A percentile compares a stretch with the other conserved stretches of the same genome.
These are phyloP conservation scores for Cenchrus fungigraminus DNA, from an alignment of 176 grass and related monocot species.

Conservation along the genomic window DNA sequence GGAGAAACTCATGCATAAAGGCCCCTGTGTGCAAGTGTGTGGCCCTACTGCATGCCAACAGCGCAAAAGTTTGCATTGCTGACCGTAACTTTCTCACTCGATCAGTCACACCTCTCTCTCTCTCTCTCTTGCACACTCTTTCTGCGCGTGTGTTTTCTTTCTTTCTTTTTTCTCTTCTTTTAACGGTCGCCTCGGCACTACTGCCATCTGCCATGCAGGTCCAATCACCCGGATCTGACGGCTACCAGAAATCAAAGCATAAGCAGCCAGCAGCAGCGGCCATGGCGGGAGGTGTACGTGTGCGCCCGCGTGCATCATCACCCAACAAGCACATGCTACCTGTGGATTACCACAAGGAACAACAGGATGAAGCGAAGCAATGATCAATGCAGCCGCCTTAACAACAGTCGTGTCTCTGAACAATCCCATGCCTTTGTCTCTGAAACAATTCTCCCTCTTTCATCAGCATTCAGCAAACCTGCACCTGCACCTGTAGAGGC, in stretches of 20 bases:
- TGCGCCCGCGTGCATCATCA: conserved; percentile 25
- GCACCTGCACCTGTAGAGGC: not conserved
- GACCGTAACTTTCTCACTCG: not conserved
- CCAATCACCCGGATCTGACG: conserved; percentile 51
- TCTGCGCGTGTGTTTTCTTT: not conserved
- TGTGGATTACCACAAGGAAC: conserved; percentile 9
- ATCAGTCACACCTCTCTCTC: no score
- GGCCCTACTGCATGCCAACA: conserved; percentile 9
- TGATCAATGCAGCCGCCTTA: conserved; percentile 20
- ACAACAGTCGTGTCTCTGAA: not conserved
- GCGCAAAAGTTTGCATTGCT: not conserved
- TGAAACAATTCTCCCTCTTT: not conserved
- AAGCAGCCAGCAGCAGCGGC: not conserved
- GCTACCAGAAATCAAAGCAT: conserved; percentile 44
- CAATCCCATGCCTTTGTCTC: not conserved
- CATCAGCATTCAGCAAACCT: conserved; percentile 28
- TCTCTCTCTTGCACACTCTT: no score
- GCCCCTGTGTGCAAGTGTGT: not conserved
- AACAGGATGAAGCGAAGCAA: conserved; percentile 38
- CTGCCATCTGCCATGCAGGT: not conserved
- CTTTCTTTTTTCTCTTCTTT: no score
- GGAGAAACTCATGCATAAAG: conserved; percentile 37
- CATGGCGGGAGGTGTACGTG: not conserved
- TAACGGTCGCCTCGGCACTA: no score
- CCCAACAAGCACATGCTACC: not conserved